Evolutionary conservation across 148 eudicot genomes (phyloP), one percentile per base, ranked within the genome.

Genomic region (Rheum nobile): DNA sequence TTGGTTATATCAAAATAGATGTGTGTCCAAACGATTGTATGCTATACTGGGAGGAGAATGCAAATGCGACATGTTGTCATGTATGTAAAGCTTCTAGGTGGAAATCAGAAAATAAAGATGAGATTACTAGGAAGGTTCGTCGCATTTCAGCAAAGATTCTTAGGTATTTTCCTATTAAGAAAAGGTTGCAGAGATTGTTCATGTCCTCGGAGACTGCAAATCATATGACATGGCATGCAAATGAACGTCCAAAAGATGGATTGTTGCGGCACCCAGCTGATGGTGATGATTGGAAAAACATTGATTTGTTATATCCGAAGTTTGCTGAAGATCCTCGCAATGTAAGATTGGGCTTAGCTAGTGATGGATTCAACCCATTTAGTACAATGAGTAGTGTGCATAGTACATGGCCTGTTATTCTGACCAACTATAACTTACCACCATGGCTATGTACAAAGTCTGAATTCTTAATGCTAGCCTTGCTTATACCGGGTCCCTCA

Each of bases 341-440:
- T 77, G 76, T 77, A 0, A 74, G 82, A 61, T 65, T 77, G 13
- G 74, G 80, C 2, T 61, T 82, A 57, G 77, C 77, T 24, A 76
- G 43, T 28, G 80, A 79, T 41, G 75, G 80, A 0, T 82, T 82
- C 43, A 74, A 79, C 39, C 77, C 77, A n/a, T 77, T 63, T 44
- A 65, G 54, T 0, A 54, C 31, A 1, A 31, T 81, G 52, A 29
- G 74, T 12, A 76, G 7, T 41, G 32, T 73, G 1, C 54, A 76
- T 74, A 76, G 77, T 35, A 80, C 72, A 32, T 83, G 83, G 71
- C 86, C 65, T 4, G 76, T 82, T 13, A 71, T 82, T 6, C 19
- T 74, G 21, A 39, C 73, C 6, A 47, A 32, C 0, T 82, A 82
- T 34, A 82, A 79, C 34, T 50, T 79, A 0, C 76, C 71, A 0